Percentiles rank a stretch among this genome's conserved stretches.
Conservation (phyloP, 257 asterid species). For the Knoxia roxburghii region DNA sequence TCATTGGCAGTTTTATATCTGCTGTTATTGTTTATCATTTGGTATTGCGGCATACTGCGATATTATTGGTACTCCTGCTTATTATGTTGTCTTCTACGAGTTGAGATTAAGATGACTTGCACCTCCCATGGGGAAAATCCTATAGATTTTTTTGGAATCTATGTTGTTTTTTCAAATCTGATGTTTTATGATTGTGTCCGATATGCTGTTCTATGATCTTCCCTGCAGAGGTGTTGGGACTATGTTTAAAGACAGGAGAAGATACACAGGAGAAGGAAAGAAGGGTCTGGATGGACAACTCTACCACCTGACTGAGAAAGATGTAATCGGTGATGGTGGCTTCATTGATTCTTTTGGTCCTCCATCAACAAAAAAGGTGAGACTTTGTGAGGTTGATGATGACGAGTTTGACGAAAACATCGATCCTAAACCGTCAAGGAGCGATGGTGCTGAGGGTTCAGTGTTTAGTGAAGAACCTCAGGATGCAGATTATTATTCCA, state of each 20-base stretch:
- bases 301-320: constrained; percentile 18
- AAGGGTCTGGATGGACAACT: constrained; percentile 12
- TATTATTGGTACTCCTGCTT: too few relatives aligned
- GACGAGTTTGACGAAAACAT: constrained; percentile 5
- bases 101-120: neutral
- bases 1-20: neutral
- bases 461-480: constrained; percentile 40
- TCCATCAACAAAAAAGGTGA: constrained; percentile 22
- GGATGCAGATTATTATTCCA: constrained; percentile 76
- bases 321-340: constrained; percentile 10
- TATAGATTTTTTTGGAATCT: neutral
- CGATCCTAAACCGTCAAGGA: constrained; percentile 2
- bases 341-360: constrained; percentile 19
- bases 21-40: neutral
- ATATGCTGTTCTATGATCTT: neutral
- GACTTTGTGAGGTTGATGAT: constrained; percentile 21
- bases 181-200: neutral
- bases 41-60: neutral
- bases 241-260: constrained; percentile 27
- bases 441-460: constrained; percentile 7
- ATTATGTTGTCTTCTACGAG: neutral
- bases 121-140: neutral
- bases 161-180: neutral
- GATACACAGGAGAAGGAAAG: constrained; percentile 24
- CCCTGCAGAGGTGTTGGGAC: constrained; percentile 15